A percentile compares a stretch with the other conserved stretches of the same genome.
These are phyloP conservation scores for Diaporthe sp. DNA, from an alignment of 2,329 filamentous ascomycete genomes.

Conservation along the genomic window DNA sequence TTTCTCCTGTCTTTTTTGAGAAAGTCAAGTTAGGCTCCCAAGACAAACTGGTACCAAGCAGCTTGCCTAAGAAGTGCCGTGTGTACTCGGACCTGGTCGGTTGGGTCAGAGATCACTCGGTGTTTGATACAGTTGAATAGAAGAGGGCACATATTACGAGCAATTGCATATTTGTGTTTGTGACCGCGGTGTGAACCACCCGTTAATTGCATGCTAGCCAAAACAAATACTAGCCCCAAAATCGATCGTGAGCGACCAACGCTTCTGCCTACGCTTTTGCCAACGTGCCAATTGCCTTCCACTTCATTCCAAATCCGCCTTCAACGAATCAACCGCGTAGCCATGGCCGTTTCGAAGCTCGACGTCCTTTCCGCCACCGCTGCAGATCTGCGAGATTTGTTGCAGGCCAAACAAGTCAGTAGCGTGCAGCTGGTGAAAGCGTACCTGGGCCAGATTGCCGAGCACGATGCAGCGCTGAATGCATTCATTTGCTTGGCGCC, in stretches of 20 bases:
- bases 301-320: not conserved
- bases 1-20: not conserved
- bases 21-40: not conserved
- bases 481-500: not conserved
- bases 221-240: not conserved
- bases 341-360: not conserved
- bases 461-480: not conserved
- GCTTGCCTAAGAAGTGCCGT: conserved; percentile 2
- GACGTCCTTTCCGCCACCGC: not conserved
- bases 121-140: not conserved
- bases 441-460: not conserved
- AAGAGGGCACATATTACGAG: not conserved
- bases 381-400: not conserved
- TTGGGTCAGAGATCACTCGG: not conserved
- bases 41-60: not conserved
- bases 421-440: not conserved
- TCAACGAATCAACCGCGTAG: not conserved
- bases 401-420: not conserved
- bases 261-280: not conserved
- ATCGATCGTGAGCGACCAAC: not conserved
- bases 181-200: not conserved
- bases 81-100: not conserved
- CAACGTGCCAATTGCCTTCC: not conserved
- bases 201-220: not conserved
- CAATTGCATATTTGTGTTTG: not conserved